Evolutionary conservation across 1,284 basidiomycete genomes (phyloP).

Genomic region (Papiliotrema nemorosa): DNA sequence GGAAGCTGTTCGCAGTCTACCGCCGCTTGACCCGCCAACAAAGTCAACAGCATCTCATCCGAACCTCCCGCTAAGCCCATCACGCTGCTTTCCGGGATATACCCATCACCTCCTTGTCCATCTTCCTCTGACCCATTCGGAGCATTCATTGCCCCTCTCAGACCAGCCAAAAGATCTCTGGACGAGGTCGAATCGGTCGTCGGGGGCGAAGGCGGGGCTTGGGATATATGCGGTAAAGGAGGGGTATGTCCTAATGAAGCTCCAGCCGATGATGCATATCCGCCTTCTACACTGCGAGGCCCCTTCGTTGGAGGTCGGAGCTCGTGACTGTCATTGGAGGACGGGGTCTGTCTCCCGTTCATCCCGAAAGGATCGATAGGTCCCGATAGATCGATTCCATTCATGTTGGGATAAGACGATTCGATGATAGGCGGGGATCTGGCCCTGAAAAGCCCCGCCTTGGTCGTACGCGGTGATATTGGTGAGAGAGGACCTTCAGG

Average conservation of each 20-base stretch:
- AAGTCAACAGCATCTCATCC: constrained; percentile 74
- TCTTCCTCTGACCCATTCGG: background rate
- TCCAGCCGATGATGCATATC: background rate
- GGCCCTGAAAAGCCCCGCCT: constrained; percentile 40
- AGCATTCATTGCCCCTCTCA: background rate
- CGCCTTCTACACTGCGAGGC: background rate
- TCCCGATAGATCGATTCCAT: background rate
- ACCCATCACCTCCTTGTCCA: background rate
- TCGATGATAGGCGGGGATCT: constrained; percentile 29
- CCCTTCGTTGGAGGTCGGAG: background rate
- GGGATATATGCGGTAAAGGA: background rate
- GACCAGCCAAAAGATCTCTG: background rate
- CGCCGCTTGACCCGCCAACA: constrained; percentile 80
- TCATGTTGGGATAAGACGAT: background rate
- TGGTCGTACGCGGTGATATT: constrained; percentile 29
- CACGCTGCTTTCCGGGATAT: background rate
- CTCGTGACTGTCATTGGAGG: background rate
- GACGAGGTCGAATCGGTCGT: background rate
- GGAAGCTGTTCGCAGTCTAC: constrained; percentile 65
- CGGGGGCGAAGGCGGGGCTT: background rate
- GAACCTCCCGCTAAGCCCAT: constrained; percentile 28
- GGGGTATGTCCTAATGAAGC: background rate
- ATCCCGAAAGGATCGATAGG: background rate
- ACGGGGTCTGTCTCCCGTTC: constrained; percentile 4
- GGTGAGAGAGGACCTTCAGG: background rate